Evolutionary conservation across 768 basidiomycete species (phyloP), one percentile per base, ranked within the genome.

Genomic region (Psilocybe tampanensis): DNA sequence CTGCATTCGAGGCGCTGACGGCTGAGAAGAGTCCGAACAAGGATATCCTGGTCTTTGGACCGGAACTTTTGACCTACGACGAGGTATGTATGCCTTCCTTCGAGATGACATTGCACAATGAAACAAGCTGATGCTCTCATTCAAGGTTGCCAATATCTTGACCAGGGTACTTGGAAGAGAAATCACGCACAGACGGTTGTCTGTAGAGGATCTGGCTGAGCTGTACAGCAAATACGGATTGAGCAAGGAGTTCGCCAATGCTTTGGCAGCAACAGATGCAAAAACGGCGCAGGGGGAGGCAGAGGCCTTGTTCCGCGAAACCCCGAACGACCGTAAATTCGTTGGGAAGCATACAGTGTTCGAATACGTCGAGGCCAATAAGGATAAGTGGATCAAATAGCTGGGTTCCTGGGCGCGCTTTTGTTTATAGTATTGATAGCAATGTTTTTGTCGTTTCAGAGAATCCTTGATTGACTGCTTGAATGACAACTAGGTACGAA

Each of bases 1-100:
- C 63, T 8, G 69, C 66, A 2, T 59, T 61, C 55, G 60, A 67
- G 19, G 67, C 67, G 4, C 52, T 70, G 7, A 54, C 58, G 11
- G 57, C 58, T 19, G 61, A 60, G 12, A 51, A 49, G 43, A 61
- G 62, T 22, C 42, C 47, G 7, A 54, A 50, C n/a, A 42, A 2
- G 8, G 58, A 54, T 34, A 36, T 22, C 26, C 54, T 29, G 15
- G 15, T 59, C 18, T 13, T 59, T 3, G 53, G 58, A 15, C 58
- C 58, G 4, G 53, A 55, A 21, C 19, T 59, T 4, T 29, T 29
- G 29, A 29, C 29, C 29, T 29, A 29, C 9, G 29, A 29, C 9
- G 29, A 29, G 29, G 29, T 29, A 29, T 9, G 29, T n/a, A n/a
- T n/a, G n/a, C n/a, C 29, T 29, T 29, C 9, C 29, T 9, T 29